phyloP scores from a whole-genome alignment of 176 grass and related monocot genomes.

The Rhynchospora tenuis region DNA sequence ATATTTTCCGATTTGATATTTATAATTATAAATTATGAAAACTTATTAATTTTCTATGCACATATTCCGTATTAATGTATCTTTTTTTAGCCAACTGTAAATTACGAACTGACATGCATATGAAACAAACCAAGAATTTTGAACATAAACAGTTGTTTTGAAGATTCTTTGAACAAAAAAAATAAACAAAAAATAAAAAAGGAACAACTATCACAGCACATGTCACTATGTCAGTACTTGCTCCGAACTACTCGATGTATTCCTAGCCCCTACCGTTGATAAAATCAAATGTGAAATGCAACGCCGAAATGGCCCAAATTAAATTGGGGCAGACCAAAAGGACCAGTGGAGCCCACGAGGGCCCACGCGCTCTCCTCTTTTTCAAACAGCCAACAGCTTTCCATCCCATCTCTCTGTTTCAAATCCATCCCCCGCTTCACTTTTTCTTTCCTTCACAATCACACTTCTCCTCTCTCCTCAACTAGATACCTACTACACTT shows the following conservation, averaged over 20 bases:
- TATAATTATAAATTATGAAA: background rate
- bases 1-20: background rate
- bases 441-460: constrained; percentile 20
- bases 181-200: too few species aligned
- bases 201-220: background rate
- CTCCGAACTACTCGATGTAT: background rate
- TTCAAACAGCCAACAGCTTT: constrained; percentile 20
- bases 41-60: background rate
- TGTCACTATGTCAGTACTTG: background rate
- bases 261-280: background rate
- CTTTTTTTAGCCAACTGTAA: background rate
- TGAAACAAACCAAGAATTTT: background rate
- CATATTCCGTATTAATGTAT: too few species aligned
- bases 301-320: constrained; percentile 6
- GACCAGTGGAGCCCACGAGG: constrained; percentile 1
- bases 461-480: constrained; percentile 8
- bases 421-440: constrained; percentile 13
- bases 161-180: background rate
- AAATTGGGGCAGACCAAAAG: background rate
- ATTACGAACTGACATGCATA: background rate
- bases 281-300: background rate
- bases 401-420: constrained; percentile 15
- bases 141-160: background rate
- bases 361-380: constrained; percentile 3
- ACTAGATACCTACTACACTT: background rate